Evolutionary conservation across 345 rosid species (phyloP), one percentile per base, ranked within the genome.

Genomic region (Arabis alpina): DNA sequence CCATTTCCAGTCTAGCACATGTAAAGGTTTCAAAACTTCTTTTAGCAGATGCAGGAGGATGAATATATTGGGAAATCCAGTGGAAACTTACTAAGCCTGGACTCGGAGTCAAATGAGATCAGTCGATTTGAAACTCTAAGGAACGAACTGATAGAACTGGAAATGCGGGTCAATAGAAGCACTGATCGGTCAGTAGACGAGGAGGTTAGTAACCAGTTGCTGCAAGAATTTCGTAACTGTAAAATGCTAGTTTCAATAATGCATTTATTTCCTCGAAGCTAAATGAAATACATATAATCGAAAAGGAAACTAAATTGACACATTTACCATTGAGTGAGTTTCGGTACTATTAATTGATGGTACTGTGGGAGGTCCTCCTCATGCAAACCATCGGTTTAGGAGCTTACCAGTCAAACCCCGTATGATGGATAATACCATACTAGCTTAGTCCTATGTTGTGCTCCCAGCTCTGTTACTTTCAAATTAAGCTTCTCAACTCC

Each of bases 111-210:
- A 24, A 82, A 72, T 82, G 97, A 89, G 67, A 83, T 91, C 54
- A 79, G 34, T 54, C 92, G 97, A 28, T 94, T 89, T 43, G 96
- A 91, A 77, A 79, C 80, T 62, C 68, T 94, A 30, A 91, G 92
- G 82, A 91, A 82, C 62, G 99, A 94, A 79, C 85, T 94, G 27
- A 85, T 89, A 61, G 97, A 89, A 80, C 96, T 94, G 65, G 98
- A 94, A 75, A 82, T 80, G 57, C 87, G 97, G 64, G 96, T 94
- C 59, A 88, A 86, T 75, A 83, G 74, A 74, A 87, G 87, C 80
- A 78, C 97, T 44, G 80, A 82, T 81, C 87, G 83, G 72, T 80
- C 94, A 62, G 86, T 80, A 57, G 80, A 75, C 68, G 92, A 82
- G 51, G 92, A 85, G 95, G 98, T 89, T 77, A 44, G 71, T 72